Conservation (phyloP, 768 basidiomycete species). For the Amanita pseudoporphyria region DNA sequence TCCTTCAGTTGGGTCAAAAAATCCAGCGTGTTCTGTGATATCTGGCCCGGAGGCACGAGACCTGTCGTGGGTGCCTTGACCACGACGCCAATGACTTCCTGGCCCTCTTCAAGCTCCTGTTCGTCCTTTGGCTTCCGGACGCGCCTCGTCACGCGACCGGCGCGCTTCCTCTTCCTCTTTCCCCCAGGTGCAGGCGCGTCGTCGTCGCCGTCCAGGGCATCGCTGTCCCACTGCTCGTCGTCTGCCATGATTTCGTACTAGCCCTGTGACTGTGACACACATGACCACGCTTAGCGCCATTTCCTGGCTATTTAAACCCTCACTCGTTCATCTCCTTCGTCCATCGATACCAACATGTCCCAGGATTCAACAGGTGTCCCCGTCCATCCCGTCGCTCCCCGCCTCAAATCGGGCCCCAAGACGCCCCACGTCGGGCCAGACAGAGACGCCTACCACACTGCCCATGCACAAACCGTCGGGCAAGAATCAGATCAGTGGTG, state of each 20-base stretch:
- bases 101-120: conserved; percentile 47
- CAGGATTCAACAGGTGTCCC: conserved; percentile 12
- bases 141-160: conserved; percentile 14
- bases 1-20: conserved; percentile 65
- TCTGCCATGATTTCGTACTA: not conserved
- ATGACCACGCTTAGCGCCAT: too few species aligned
- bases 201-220: conserved; percentile 35
- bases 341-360: not conserved
- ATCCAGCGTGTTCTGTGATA: conserved; percentile 79
- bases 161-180: conserved; percentile 14
- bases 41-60: conserved; percentile 75
- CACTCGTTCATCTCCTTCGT: too few species aligned
- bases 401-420: conserved; percentile 51
- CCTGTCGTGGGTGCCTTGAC: conserved; percentile 79
- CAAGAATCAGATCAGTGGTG: conserved; percentile 80
- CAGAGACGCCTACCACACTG: conserved; percentile 59
- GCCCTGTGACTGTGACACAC: too few species aligned
- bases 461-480: conserved; percentile 67
- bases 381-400: conserved; percentile 69
- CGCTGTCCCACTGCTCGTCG: conserved; percentile 25
- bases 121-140: conserved; percentile 28
- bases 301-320: too few species aligned
- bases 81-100: conserved; percentile 65
- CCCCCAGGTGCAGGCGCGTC: conserved; percentile 10
- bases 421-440: conserved; percentile 74